Conservation (phyloP, 208 protist species). For the Naegleria fowleri region DNA sequence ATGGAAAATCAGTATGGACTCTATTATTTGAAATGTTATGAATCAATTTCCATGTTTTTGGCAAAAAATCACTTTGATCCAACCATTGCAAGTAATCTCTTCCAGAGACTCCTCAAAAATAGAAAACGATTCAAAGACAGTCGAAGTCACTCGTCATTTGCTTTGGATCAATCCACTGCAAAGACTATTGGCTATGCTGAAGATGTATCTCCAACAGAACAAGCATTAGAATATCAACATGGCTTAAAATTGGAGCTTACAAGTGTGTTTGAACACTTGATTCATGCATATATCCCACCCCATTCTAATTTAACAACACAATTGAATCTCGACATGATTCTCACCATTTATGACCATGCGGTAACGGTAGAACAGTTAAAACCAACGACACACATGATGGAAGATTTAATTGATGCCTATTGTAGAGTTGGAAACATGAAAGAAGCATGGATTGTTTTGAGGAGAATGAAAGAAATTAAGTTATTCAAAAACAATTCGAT, state of each 20-base stretch:
- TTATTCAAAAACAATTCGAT: background rate
- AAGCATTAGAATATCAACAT: background rate
- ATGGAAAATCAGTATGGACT: background rate
- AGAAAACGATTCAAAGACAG: background rate
- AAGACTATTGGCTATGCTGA: background rate
- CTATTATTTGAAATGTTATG: constrained; percentile 9
- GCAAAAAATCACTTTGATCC: background rate
- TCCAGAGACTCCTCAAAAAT: background rate
- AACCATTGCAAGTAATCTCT: background rate
- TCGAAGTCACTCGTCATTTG: background rate
- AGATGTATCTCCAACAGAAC: background rate
- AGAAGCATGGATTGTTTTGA: background rate
- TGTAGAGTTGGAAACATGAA: background rate
- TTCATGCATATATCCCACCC: background rate
- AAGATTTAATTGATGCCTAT: background rate
- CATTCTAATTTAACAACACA: background rate
- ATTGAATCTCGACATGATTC: background rate
- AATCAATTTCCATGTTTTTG: background rate
- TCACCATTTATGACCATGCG: background rate
- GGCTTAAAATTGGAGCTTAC: background rate
- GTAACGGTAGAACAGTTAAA: background rate
- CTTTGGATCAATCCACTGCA: background rate
- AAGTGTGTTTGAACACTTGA: background rate
- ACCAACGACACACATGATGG: background rate
- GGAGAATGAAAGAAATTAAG: background rate